A percentile compares a stretch with the other conserved stretches of the same genome.
Conservation (phyloP, 345 rosid genomes). For the Melastoma malabathricum region DNA sequence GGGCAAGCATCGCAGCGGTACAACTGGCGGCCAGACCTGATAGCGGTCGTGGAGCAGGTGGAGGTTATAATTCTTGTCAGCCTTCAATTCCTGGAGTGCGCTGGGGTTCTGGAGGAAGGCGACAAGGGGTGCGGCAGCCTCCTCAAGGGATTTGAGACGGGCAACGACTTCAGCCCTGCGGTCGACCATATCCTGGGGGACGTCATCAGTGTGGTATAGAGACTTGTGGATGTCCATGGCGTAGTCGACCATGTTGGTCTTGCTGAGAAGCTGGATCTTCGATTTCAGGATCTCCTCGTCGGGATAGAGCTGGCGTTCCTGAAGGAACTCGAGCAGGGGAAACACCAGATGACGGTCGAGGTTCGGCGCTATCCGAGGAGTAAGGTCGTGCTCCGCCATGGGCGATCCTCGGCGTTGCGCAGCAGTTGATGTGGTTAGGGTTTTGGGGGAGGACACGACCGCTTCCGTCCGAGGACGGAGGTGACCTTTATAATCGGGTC, state of each 20-base stretch:
- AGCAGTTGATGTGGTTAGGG: no score
- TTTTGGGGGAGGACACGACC: no score
- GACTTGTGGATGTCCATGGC: conserved; percentile 98
- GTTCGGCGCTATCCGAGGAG: conserved; percentile 49
- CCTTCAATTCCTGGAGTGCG: conserved; percentile 70
- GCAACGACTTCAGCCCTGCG: conserved; percentile 85
- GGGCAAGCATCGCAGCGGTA: no score
- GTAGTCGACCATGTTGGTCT: conserved; percentile 97
- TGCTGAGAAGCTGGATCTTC: conserved; percentile 77
- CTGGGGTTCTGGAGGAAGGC: conserved; percentile 57
- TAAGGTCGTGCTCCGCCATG: conserved; percentile 50
- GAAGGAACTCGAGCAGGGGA: conserved; percentile 85
- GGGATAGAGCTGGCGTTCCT: conserved; percentile 60
- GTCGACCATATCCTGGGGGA: conserved; percentile 87
- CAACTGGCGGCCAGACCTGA: no score
- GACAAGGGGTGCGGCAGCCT: conserved; percentile 79
- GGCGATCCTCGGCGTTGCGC: background rate
- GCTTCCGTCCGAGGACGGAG: no score
- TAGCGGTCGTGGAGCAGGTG: conserved; percentile 91
- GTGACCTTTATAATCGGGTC: no score
- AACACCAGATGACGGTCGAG: conserved; percentile 86
- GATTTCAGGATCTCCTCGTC: conserved; percentile 86
- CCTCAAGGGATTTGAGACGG: conserved; percentile 73
- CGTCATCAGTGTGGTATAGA: conserved; percentile 86
- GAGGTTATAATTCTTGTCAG: conserved; percentile 75